Conservation (phyloP, 2,329 filamentous ascomycete genomes). For the Alternaria novae-zelandiae region DNA sequence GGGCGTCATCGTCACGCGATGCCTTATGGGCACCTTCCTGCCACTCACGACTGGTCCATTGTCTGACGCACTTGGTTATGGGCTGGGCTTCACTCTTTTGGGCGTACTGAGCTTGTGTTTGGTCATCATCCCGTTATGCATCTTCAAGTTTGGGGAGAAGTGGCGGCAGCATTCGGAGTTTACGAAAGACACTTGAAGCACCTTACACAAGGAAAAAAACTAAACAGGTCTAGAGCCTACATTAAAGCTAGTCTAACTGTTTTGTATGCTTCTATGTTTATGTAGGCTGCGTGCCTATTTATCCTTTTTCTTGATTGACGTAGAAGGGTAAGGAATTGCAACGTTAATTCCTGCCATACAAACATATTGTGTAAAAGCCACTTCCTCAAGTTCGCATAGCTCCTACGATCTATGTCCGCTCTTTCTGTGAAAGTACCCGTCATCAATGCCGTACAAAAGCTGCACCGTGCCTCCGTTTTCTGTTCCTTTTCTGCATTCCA, state of each 20-base stretch:
- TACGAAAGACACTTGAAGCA: conserved; percentile 41
- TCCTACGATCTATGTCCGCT: background rate
- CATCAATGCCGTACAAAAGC: background rate
- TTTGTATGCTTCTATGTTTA: background rate
- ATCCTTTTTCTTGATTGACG: background rate
- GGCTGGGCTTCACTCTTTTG: conserved; percentile 58
- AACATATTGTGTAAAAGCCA: background rate
- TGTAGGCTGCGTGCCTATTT: background rate
- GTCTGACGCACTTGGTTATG: conserved; percentile 58
- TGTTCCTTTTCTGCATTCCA: background rate
- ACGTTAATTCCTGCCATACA: background rate
- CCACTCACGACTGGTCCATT: conserved; percentile 60
- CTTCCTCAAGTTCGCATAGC: background rate
- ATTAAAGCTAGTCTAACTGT: background rate
- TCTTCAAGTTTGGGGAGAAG: conserved; percentile 58
- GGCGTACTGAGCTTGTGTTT: conserved; percentile 52
- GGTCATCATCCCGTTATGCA: conserved; percentile 58
- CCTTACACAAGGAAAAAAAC: background rate
- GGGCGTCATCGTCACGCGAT: conserved; percentile 62
- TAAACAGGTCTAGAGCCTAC: background rate
- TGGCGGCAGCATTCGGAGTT: conserved; percentile 62
- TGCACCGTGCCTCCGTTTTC: background rate
- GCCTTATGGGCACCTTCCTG: conserved; percentile 63
- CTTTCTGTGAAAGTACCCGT: background rate
- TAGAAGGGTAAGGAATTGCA: background rate